Evolutionary conservation across 2,329 filamentous ascomycete genomes (phyloP).

Genomic region (Scolecobasidium constrictum): DNA sequence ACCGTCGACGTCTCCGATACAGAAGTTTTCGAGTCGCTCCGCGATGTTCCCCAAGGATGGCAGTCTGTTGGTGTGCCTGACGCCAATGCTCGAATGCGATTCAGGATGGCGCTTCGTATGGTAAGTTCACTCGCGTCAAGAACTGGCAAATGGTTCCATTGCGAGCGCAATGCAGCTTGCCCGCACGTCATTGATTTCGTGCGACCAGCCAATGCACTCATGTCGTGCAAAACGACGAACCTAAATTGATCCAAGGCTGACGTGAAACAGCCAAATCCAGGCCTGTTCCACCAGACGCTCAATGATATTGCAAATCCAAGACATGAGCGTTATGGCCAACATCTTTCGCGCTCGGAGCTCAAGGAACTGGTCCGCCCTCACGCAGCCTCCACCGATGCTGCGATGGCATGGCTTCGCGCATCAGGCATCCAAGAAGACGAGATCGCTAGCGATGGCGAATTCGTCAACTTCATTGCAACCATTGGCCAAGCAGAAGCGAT

Average conservation of each 20-base stretch:
- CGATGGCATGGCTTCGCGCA: conserved; percentile 45
- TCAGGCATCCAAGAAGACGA: conserved; percentile 35
- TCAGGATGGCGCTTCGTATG: conserved; percentile 9
- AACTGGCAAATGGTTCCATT: too few relatives aligned
- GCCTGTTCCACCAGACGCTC: conserved; percentile 46
- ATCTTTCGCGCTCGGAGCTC: conserved; percentile 51
- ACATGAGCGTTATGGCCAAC: conserved; percentile 47
- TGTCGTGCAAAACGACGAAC: neutral
- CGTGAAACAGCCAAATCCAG: conserved; percentile 32
- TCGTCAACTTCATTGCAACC: conserved; percentile 48
- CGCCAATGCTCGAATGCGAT: neutral
- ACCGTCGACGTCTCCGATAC: conserved; percentile 1
- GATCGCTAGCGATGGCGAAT: conserved; percentile 45
- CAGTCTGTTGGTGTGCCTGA: neutral
- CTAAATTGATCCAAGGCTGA: neutral
- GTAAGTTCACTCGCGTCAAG: too few relatives aligned
- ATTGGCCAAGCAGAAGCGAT: conserved; percentile 43
- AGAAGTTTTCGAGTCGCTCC: conserved; percentile 5
- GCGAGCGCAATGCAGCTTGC: too few relatives aligned
- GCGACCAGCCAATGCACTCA: neutral
- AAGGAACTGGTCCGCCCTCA: conserved; percentile 43
- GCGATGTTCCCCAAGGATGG: conserved; percentile 6
- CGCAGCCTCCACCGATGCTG: conserved; percentile 33
- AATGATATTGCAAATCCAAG: conserved; percentile 52
- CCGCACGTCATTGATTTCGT: too few relatives aligned